These are phyloP conservation scores for Ogataea corticis DNA, from an alignment of 805 yeast species.

Conservation along the genomic window DNA sequence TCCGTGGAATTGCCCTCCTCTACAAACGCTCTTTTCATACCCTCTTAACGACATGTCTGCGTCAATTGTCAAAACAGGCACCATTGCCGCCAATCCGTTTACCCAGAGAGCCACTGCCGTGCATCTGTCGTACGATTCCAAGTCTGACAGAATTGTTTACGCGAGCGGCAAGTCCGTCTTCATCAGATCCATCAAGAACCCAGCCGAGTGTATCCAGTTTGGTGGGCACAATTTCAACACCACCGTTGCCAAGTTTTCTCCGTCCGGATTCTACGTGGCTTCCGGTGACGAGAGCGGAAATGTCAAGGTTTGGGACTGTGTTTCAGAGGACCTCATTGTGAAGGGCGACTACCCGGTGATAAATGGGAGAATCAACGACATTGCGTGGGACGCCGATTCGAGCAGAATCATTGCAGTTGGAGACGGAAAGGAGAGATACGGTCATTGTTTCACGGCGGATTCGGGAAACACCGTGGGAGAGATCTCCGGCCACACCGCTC, in stretches of 20 bases:
- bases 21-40: too few relatives aligned
- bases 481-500: slow-evolving; percentile 86
- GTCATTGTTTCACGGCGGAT: slow-evolving; percentile 91
- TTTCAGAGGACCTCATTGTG: slow-evolving; percentile 52
- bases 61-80: slow-evolving; percentile 25
- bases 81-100: slow-evolving; percentile 76
- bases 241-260: slow-evolving; percentile 84
- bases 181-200: slow-evolving; percentile 62
- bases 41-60: slow-evolving; percentile 15
- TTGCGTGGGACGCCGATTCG: slow-evolving; percentile 92
- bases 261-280: slow-evolving; percentile 87
- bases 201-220: slow-evolving; percentile 61
- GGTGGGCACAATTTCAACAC: slow-evolving; percentile 68
- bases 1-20: too few relatives aligned
- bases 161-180: slow-evolving; percentile 79
- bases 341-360: slow-evolving; percentile 79
- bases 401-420: slow-evolving; percentile 91
- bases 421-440: slow-evolving; percentile 86
- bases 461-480: slow-evolving; percentile 98
- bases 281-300: slow-evolving; percentile 91
- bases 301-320: slow-evolving; percentile 84
- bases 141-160: slow-evolving; percentile 72
- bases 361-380: slow-evolving; percentile 76
- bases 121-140: slow-evolving; percentile 72
- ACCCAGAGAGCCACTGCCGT: slow-evolving; percentile 72